phyloP scores from a whole-genome alignment of 2,329 filamentous ascomycete species.

The Geosmithia flava region DNA sequence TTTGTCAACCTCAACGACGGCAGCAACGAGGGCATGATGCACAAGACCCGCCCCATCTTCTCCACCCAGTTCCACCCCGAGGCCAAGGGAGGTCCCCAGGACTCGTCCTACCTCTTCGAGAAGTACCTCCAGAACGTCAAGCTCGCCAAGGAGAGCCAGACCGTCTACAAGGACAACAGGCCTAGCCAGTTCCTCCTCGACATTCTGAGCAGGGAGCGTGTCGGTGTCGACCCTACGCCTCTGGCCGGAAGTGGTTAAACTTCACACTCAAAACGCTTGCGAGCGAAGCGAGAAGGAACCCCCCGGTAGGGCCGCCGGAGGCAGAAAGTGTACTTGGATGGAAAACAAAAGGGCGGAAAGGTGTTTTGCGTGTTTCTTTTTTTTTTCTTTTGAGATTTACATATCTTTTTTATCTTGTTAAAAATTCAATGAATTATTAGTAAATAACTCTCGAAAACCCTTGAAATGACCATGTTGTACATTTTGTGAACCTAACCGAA shows the following conservation, averaged over 20 bases:
- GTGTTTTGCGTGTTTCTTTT: no score
- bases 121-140: constrained; percentile 85
- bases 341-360: no score
- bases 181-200: constrained; percentile 83
- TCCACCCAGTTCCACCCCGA: constrained; percentile 98
- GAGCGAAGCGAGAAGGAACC: background rate
- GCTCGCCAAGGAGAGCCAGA: constrained; percentile 77
- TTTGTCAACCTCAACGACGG: constrained; percentile 98
- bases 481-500: no score
- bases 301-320: no score
- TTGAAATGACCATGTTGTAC: no score
- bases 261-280: no score
- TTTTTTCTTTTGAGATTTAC: no score
- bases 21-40: constrained; percentile 95
- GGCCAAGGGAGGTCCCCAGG: constrained; percentile 92
- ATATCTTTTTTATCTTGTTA: no score
- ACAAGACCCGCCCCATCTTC: constrained; percentile 93
- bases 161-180: constrained; percentile 71
- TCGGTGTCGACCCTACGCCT: constrained; percentile 64
- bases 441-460: no score
- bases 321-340: no score
- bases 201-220: constrained; percentile 84
- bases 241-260: constrained; percentile 25
- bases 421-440: no score
- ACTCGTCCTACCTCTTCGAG: constrained; percentile 93